Evolutionary conservation across 1,284 basidiomycete genomes (phyloP).

Genomic region (Agaricales sp.): DNA sequence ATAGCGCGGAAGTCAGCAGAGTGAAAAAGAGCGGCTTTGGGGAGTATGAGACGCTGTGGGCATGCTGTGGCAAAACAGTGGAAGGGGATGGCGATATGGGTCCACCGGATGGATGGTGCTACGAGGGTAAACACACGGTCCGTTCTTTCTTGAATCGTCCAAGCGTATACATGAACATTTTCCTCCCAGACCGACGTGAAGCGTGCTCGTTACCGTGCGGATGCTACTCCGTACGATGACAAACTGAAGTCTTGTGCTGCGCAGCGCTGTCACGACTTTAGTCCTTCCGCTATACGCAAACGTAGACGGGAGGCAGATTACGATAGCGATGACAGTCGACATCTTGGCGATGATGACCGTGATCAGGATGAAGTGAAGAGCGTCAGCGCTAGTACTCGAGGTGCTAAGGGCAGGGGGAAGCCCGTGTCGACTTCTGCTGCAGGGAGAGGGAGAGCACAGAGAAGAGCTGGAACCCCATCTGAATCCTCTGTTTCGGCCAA

Average conservation of each 20-base stretch:
- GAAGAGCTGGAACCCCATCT: slow-evolving; percentile 11
- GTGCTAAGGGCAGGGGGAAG: not conserved
- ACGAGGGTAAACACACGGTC: slow-evolving; percentile 70
- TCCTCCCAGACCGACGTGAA: slow-evolving; percentile 48
- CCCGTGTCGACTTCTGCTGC: not conserved
- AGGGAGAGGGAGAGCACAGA: slow-evolving; percentile 10
- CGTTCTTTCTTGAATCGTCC: slow-evolving; percentile 13
- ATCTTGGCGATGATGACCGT: slow-evolving; percentile 5
- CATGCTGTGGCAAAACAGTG: slow-evolving; percentile 58
- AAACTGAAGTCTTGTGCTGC: slow-evolving; percentile 51
- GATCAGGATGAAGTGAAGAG: slow-evolving; percentile 7
- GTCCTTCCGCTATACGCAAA: slow-evolving; percentile 14
- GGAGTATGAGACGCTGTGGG: slow-evolving; percentile 47
- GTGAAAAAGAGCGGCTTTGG: slow-evolving; percentile 22
- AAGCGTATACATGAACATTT: not conserved
- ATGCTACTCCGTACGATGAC: slow-evolving; percentile 57
- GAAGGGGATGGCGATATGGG: slow-evolving; percentile 70
- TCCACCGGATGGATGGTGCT: slow-evolving; percentile 76
- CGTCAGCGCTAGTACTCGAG: slow-evolving; percentile 1
- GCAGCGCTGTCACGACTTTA: slow-evolving; percentile 37
- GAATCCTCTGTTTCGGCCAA: slow-evolving; percentile 8
- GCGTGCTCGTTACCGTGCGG: slow-evolving; percentile 67
- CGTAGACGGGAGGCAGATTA: slow-evolving; percentile 10
- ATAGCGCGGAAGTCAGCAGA: slow-evolving; percentile 40
- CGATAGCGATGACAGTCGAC: slow-evolving; percentile 11